Conservation (phyloP, 208 protist genomes). For the Tritrichomonas musculus region DNA sequence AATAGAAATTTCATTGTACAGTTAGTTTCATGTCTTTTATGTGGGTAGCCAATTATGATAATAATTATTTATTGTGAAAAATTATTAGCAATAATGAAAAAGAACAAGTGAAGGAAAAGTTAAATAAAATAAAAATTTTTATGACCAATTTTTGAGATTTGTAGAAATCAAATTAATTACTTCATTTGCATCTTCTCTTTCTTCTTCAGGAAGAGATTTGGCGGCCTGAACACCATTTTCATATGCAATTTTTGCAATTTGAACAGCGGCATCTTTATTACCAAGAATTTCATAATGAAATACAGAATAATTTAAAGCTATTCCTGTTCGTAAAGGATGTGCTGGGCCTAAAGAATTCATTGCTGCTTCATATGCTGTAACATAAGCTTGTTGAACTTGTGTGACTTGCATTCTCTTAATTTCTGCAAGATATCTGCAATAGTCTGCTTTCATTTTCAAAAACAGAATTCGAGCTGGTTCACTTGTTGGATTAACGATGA, state of each 20-base stretch:
- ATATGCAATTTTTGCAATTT: not conserved
- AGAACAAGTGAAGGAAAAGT: too few species aligned
- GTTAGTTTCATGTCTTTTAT: too few species aligned
- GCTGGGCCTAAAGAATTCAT: not conserved
- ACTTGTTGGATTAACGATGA: not conserved
- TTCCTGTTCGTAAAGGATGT: not conserved
- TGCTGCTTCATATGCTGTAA: not conserved
- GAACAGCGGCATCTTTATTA: not conserved
- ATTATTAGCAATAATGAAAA: too few species aligned
- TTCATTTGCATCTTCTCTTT: constrained; percentile 26
- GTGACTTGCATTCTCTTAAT: not conserved
- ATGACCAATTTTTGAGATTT: not conserved
- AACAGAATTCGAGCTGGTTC: constrained; percentile 29
- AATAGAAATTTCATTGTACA: too few species aligned
- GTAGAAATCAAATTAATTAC: not conserved
- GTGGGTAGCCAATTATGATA: too few species aligned
- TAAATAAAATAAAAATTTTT: too few species aligned
- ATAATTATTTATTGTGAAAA: too few species aligned
- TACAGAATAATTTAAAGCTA: constrained; percentile 20
- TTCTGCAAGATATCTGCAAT: constrained; percentile 1
- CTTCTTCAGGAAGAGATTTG: not conserved
- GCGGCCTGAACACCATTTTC: not conserved
- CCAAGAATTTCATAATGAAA: constrained; percentile 23
- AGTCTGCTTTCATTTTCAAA: constrained; percentile 29
- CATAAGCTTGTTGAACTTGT: not conserved